phyloP scores from a whole-genome alignment of 1,284 basidiomycete genomes.

The Sutorius eximius region DNA sequence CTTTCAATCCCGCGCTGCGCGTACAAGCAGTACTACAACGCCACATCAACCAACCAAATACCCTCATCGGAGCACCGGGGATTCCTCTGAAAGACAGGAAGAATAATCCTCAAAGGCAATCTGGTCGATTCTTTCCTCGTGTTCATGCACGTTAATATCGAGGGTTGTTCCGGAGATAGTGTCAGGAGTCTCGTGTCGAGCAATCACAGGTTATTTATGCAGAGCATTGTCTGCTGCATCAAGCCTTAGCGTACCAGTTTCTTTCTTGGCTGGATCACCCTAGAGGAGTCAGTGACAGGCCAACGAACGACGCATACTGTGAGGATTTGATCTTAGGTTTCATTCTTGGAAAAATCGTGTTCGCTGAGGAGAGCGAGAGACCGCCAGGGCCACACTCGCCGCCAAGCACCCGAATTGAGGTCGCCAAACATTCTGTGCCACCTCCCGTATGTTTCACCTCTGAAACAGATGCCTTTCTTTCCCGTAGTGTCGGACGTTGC shows the following conservation, averaged over 20 bases:
- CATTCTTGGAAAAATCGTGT: too few relatives aligned
- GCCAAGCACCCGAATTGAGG: neutral
- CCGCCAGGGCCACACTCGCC: neutral
- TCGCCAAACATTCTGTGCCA: constrained; percentile 22
- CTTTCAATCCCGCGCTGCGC: neutral
- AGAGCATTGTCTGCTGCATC: neutral
- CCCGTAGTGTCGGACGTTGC: constrained; percentile 22
- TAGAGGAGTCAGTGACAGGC: neutral
- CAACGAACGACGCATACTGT: neutral
- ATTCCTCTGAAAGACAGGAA: neutral
- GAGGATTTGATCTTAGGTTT: too few relatives aligned
- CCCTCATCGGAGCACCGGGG: neutral
- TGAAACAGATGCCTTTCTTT: constrained; percentile 9
- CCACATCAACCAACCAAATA: neutral
- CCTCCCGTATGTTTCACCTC: constrained; percentile 20
- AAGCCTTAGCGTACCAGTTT: neutral
- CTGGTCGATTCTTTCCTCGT: neutral
- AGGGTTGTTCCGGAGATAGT: neutral
- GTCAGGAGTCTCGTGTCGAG: neutral
- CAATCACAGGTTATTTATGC: neutral
- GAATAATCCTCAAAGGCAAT: neutral
- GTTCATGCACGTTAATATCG: neutral
- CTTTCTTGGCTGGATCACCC: neutral
- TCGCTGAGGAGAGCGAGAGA: too few relatives aligned
- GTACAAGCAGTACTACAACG: too few relatives aligned